Conservation (phyloP, 495 filamentous ascomycete species). For the Penicillium flavigenum region DNA sequence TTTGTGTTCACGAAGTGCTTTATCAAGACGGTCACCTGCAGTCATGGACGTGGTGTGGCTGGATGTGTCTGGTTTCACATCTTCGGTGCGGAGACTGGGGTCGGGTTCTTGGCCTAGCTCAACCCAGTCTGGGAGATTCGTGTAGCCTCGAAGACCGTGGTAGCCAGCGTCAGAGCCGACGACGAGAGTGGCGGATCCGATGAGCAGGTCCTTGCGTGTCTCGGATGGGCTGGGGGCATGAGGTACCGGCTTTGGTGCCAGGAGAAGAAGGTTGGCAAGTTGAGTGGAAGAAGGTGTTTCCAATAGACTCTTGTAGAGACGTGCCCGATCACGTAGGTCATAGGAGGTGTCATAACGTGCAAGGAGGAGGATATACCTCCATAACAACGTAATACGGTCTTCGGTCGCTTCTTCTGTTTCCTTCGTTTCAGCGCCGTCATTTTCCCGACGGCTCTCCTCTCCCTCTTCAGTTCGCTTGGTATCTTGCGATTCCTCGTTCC, state of each 20-base stretch:
- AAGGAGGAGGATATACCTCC: conserved; percentile 79
- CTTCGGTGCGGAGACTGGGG: conserved; percentile 60
- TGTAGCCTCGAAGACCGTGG: conserved; percentile 72
- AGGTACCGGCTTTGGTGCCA: conserved; percentile 92
- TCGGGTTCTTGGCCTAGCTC: conserved; percentile 76
- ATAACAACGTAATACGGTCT: conserved; percentile 70
- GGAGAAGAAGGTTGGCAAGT: conserved; percentile 82
- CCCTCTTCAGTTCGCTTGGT: conserved; percentile 22
- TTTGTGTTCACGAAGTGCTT: conserved; percentile 46
- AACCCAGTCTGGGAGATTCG: conserved; percentile 81
- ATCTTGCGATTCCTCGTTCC: conserved; percentile 35
- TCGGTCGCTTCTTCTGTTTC: conserved; percentile 45
- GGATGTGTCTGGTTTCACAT: conserved; percentile 29
- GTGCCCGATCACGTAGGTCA: conserved; percentile 85
- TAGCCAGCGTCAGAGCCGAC: conserved; percentile 71
- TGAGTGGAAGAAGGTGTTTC: conserved; percentile 71
- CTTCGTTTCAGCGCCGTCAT: conserved; percentile 31
- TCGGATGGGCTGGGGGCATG: conserved; percentile 83
- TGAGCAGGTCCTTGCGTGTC: conserved; percentile 66
- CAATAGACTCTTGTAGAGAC: conserved; percentile 83
- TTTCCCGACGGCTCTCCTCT: conserved; percentile 26
- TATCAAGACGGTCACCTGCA: conserved; percentile 65
- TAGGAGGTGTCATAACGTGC: conserved; percentile 92
- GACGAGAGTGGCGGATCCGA: conserved; percentile 83
- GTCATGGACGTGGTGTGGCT: conserved; percentile 43